These are phyloP conservation scores for Prunus padus DNA, from an alignment of 306 rosid genomes.

Conservation along the genomic window DNA sequence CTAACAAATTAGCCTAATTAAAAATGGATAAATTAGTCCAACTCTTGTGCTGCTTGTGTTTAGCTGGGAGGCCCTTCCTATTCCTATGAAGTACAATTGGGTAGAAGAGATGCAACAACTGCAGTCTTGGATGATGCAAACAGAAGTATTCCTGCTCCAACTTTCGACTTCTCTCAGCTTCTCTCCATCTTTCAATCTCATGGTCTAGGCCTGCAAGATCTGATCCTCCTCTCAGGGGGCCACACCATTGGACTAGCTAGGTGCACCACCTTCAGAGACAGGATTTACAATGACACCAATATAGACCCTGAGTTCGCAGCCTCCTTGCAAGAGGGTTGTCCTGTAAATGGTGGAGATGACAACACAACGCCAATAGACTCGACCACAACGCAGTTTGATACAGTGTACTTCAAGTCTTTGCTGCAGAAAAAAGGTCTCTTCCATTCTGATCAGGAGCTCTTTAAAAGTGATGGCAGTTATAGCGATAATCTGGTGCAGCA, in stretches of 20 bases:
- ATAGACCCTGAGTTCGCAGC: constrained; percentile 28
- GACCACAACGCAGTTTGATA: constrained; percentile 11
- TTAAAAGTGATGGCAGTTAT: constrained; percentile 19
- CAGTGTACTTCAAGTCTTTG: constrained; percentile 31
- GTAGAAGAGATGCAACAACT: constrained; percentile 41
- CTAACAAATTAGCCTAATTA: background rate
- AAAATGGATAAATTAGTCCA: background rate
- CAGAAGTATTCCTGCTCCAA: constrained; percentile 26
- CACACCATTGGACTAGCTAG: constrained; percentile 35
- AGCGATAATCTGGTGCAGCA: constrained; percentile 28
- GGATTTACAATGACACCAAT: constrained; percentile 37
- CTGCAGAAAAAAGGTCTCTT: constrained; percentile 28
- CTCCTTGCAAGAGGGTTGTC: constrained; percentile 13
- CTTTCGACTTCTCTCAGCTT: constrained; percentile 33
- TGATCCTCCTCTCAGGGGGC: constrained; percentile 31
- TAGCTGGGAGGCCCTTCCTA: constrained; percentile 30
- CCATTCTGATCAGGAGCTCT: constrained; percentile 44
- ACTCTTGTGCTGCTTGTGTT: background rate
- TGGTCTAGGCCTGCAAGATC: constrained; percentile 34
- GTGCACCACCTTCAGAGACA: constrained; percentile 22
- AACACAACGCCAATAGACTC: constrained; percentile 19
- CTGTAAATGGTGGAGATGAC: constrained; percentile 23
- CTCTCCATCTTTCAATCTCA: constrained; percentile 40
- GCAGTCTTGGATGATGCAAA: constrained; percentile 27
- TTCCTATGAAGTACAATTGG: constrained; percentile 27